Base-by-base conservation (phyloP, 805 yeast genomes). In the Candida nitratophila region DNA sequence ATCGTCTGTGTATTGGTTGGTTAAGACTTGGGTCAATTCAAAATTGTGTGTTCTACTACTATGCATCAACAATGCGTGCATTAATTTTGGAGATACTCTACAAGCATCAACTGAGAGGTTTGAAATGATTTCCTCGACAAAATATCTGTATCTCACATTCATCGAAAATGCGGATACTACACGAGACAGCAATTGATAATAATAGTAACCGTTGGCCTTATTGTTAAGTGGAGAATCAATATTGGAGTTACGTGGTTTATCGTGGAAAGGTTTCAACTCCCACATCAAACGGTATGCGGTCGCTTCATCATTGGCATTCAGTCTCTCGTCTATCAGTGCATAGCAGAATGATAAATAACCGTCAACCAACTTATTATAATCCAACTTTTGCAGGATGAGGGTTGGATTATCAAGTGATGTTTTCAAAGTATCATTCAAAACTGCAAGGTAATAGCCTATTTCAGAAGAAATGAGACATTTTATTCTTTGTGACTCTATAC, bases 81-180 rank as follows among this genome's bases (percentile, higher is more conserved):
- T 62, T 35, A 65, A 49, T 17, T 50, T 50, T 1, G 70, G 69
- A 22, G 60, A 56, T 3, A 60, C 51, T 31, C 53, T 52, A 24
- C 65, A 59, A 1, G 68, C 59, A 24, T 60, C 59, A 22, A 64
- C 50, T 1, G 70, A 69, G n/a, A 65, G 43, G 32, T 56, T 50
- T 22, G 48, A 45, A 3, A 65, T 53, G 15, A 65, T 21, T 5
- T 54, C 50, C 11, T 48, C 45, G 5, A 65, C 60, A 24, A 62
- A 36, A 2, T 27, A 17, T 14, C 55, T 47, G 39, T 61, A 65
- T 39, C 68, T 48, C 39, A 45, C 50, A 33, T 54, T 58, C 42
- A 57, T 61, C 14, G 66, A 58, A 33, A 65, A 62, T 7, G 47
- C 42, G 11, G 50, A 42, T 10, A 65, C 52, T 35, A 64, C 34